phyloP scores from a whole-genome alignment of 352 stramenopile genomes.

The Pythium monospermum region DNA sequence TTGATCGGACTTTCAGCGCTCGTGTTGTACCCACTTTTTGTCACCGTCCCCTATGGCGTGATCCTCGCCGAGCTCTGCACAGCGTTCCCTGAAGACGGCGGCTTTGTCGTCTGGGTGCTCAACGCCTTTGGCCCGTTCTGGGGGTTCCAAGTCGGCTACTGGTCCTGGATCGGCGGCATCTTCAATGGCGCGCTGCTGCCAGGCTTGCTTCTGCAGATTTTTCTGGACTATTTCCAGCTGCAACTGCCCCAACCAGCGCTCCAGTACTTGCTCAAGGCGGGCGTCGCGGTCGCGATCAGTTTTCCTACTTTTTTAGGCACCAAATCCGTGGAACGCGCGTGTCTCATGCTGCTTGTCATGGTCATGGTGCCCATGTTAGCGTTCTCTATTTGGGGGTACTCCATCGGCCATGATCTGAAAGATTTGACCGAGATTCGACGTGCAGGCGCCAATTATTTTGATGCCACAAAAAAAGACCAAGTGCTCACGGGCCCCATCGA shows the following conservation, averaged over 20 bases:
- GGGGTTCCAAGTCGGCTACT: conserved; percentile 67
- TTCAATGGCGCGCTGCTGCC: conserved; percentile 49
- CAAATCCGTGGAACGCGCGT: conserved; percentile 21
- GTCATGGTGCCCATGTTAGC: conserved; percentile 32
- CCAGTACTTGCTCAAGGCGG: conserved; percentile 31
- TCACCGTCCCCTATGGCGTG: conserved; percentile 82
- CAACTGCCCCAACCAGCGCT: conserved; percentile 18
- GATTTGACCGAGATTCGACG: conserved; percentile 39
- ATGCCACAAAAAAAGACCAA: conserved; percentile 2
- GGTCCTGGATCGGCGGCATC: conserved; percentile 75
- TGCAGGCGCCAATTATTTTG: not conserved
- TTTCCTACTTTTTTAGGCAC: conserved; percentile 39
- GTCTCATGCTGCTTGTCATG: conserved; percentile 21
- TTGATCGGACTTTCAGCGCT: conserved; percentile 76
- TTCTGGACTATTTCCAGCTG: conserved; percentile 26
- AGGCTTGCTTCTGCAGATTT: conserved; percentile 24
- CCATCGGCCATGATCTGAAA: conserved; percentile 19
- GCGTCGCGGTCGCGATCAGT: conserved; percentile 27
- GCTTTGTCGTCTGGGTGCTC: conserved; percentile 85
- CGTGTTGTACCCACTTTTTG: conserved; percentile 79
- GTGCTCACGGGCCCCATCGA: conserved; percentile 23
- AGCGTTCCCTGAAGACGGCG: conserved; percentile 78
- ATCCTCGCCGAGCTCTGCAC: conserved; percentile 90
- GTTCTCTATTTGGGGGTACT: conserved; percentile 39
- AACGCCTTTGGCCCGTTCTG: conserved; percentile 86